phyloP scores from a whole-genome alignment of 257 asterid genomes.

The Ocimum tenuiflorum region DNA sequence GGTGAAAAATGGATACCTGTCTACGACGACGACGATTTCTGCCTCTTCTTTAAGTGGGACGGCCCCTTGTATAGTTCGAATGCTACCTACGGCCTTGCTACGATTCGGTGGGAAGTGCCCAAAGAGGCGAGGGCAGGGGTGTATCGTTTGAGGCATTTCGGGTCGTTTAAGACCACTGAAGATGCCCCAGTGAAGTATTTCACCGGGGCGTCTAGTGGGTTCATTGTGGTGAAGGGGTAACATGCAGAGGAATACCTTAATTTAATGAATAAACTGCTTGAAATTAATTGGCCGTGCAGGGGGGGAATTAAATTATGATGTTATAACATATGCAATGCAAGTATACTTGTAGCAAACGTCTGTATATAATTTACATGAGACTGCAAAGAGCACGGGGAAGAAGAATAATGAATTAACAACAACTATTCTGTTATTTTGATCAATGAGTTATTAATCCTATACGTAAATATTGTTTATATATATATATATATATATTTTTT shows the following conservation, averaged over 20 bases:
- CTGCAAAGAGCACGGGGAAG: too few relatives aligned
- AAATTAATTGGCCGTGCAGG: background rate
- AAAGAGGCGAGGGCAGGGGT: constrained; percentile 23
- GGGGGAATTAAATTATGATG: too few relatives aligned
- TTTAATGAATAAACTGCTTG: background rate
- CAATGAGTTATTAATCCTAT: too few relatives aligned
- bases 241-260: too few relatives aligned
- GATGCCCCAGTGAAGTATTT: constrained; percentile 31
- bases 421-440: too few relatives aligned
- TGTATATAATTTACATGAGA: too few relatives aligned
- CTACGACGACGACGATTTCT: constrained; percentile 51
- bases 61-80: constrained; percentile 11
- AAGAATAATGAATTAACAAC: too few relatives aligned
- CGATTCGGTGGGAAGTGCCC: constrained; percentile 56
- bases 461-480: too few relatives aligned
- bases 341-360: too few relatives aligned
- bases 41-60: constrained; percentile 44
- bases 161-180: constrained; percentile 32
- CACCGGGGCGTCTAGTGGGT: constrained; percentile 50
- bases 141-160: constrained; percentile 44
- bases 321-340: too few relatives aligned
- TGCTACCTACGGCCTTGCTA: constrained; percentile 31
- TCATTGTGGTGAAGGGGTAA: constrained; percentile 19
- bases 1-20: constrained; percentile 32
- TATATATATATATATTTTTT: too few relatives aligned